phyloP scores from a whole-genome alignment of 768 basidiomycete genomes.

The Roridomyces roridus region DNA sequence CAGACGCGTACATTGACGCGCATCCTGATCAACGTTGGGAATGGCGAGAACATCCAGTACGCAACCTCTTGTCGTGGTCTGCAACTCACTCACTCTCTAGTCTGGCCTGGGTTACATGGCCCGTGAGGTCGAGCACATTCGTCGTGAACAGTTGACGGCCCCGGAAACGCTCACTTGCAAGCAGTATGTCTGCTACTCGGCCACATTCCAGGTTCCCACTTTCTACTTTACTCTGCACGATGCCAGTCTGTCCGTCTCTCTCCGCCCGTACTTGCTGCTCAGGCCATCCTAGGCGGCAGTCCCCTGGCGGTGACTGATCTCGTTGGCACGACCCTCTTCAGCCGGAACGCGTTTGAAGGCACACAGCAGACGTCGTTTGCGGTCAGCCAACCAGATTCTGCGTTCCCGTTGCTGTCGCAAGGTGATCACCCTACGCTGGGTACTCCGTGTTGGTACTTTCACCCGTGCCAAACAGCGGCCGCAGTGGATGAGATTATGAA shows the following conservation, averaged over 20 bases:
- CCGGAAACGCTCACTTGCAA: slow-evolving; percentile 49
- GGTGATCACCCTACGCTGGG: slow-evolving; percentile 86
- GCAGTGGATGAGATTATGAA: slow-evolving; percentile 73
- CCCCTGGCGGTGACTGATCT: slow-evolving; percentile 65
- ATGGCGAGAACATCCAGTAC: slow-evolving; percentile 67
- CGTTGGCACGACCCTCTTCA: slow-evolving; percentile 65
- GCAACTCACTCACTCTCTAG: slow-evolving; percentile 40
- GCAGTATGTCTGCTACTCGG: slow-evolving; percentile 78
- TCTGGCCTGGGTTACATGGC: slow-evolving; percentile 55
- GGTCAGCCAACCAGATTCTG: slow-evolving; percentile 52
- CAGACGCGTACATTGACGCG: slow-evolving; percentile 23
- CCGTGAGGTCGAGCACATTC: slow-evolving; percentile 37
- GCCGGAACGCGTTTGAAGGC: slow-evolving; percentile 47
- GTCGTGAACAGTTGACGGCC: slow-evolving; percentile 18
- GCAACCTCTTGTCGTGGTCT: slow-evolving; percentile 31
- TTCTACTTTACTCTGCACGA: slow-evolving; percentile 82
- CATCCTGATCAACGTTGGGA: slow-evolving; percentile 50
- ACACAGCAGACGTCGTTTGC: slow-evolving; percentile 59
- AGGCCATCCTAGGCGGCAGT: slow-evolving; percentile 58
- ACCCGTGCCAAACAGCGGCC: slow-evolving; percentile 80
- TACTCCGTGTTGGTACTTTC: slow-evolving; percentile 82
- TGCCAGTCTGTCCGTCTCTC: slow-evolving; percentile 58
- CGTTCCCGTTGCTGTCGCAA: slow-evolving; percentile 83
- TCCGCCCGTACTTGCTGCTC: slow-evolving; percentile 7
- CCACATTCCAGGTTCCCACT: slow-evolving; percentile 81